Evolutionary conservation across 2,329 filamentous ascomycete genomes (phyloP).

Genomic region (Cladosporium sp.): DNA sequence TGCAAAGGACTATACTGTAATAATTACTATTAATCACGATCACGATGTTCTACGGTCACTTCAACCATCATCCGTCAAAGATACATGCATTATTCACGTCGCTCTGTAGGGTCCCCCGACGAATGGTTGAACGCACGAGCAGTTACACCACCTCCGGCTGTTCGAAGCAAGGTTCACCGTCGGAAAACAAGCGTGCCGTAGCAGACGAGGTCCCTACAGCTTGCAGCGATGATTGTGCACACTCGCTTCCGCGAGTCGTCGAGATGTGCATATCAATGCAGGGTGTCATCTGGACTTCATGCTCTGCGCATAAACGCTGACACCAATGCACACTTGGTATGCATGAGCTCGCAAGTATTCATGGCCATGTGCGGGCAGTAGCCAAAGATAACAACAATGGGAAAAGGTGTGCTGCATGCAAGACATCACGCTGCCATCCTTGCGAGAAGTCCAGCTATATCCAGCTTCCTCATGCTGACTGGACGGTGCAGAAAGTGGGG

Average conservation of each 20-base stretch:
- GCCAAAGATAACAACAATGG: slow-evolving; percentile 9
- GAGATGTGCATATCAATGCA: neutral
- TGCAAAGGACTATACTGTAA: neutral
- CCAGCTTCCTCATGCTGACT: slow-evolving; percentile 1
- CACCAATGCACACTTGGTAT: slow-evolving; percentile 6
- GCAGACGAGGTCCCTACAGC: neutral
- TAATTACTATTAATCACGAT: neutral
- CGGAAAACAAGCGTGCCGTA: too few relatives aligned
- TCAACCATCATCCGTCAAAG: neutral
- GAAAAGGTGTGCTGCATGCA: slow-evolving; percentile 7
- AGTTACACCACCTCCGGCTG: neutral
- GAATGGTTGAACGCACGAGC: neutral
- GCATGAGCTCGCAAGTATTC: neutral
- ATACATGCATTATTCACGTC: too few relatives aligned
- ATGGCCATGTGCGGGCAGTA: neutral
- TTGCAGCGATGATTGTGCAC: neutral
- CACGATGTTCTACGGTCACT: neutral
- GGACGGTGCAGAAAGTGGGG: neutral
- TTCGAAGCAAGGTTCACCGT: neutral
- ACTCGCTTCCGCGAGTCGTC: neutral
- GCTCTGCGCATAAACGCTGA: slow-evolving; percentile 10
- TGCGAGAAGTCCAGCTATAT: neutral
- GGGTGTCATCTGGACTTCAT: neutral
- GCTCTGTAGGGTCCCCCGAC: too few relatives aligned
- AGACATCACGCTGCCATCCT: slow-evolving; percentile 9